Evolutionary conservation across 164 flowering plant species (phyloP).

Genomic region (grape (Vitis vinifera)): ASM3070453v1 NC_081811.1:30997001-30997500

Average conservation of each 20-base stretch:
- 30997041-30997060: conserved; percentile 90
- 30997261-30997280: background rate
- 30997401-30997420: background rate
- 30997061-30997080: conserved; percentile 99
- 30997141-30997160: conserved; percentile 17
- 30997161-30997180: background rate
- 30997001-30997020: background rate
- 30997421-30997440: background rate
- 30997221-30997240: background rate
- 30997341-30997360: conserved; percentile 93
- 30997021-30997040: conserved; percentile 5
- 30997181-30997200: background rate
- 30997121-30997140: conserved; percentile 83
- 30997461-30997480: background rate
- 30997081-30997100: conserved; percentile 96
- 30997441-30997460: too few species aligned
- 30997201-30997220: too few species aligned
- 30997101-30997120: conserved; percentile 82
- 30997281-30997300: conserved; percentile 76
- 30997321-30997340: conserved; percentile 95
- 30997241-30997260: background rate
- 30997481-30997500: background rate
- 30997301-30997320: conserved; percentile 99
- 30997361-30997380: conserved; percentile 15
- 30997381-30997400: too few species aligned